Evolutionary conservation across 345 rosid genomes (phyloP).

Genomic region (Dipteronia sinensis): DNA sequence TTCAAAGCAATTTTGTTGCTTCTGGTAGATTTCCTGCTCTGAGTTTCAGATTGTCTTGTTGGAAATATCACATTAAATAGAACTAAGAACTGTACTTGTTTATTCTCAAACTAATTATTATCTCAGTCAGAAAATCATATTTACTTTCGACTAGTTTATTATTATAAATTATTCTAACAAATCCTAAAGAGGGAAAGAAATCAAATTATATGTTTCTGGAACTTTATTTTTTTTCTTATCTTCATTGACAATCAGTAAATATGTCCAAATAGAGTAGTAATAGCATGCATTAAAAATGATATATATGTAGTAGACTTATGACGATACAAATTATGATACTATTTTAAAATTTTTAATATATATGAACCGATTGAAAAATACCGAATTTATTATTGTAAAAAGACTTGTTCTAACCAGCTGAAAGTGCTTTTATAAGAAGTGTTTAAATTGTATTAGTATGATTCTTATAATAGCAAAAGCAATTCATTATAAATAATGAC

Average conservation of each 20-base stretch:
- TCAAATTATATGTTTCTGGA: no score
- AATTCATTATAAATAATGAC: background rate
- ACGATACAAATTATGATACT: no score
- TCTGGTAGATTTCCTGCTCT: constrained; percentile 9
- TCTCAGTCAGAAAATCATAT: background rate
- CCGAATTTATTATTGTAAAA: background rate
- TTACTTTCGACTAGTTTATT: background rate
- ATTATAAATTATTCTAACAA: no score
- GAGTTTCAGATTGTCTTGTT: background rate
- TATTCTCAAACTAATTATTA: background rate
- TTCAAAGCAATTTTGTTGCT: background rate
- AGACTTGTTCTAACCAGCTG: background rate
- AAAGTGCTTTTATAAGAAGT: background rate
- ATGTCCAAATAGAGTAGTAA: no score
- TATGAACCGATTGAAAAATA: no score
- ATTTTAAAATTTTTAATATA: no score
- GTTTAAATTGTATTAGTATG: background rate
- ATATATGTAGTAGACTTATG: no score
- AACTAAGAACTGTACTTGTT: background rate
- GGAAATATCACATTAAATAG: no score
- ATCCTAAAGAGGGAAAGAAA: no score
- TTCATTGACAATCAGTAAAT: no score
- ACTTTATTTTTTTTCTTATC: no score
- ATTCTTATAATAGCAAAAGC: background rate
- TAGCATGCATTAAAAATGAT: no score